Evolutionary conservation across 495 filamentous ascomycete species (phyloP), one percentile per base, ranked within the genome.

Genomic region (Poronia punctata): DNA sequence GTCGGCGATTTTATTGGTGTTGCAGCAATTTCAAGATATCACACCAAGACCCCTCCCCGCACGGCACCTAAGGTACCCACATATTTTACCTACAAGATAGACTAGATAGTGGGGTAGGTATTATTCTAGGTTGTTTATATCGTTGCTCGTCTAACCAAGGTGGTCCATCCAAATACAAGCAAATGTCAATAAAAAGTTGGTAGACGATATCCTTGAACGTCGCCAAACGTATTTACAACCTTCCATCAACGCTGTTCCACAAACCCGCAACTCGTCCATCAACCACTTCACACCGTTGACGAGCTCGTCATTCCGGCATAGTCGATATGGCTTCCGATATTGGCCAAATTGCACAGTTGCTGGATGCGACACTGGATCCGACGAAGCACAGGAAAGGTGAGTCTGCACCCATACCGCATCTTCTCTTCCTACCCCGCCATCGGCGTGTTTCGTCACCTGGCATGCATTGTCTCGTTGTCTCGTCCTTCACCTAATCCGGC

Each of bases 351-450:
- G 80, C 85, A 18, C 71, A 83, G 68, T 72, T 95, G 53, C 78
- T 99, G 27, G 72, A 93, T 53, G 83, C 83, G 30, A 95, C 86
- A 49, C 75, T 97, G 48, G 84, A 96, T 62, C 83, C 87, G 10
- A 65, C 68, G 37, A 79, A 88, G 55, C 84, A 88, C 57, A 92
- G 88, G 61, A 81, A 90, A 82, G 92, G 92, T 88, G 62, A 52
- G 72, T 29, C 17, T 36, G 25, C 40, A 28, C 22, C 45, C 23
- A 37, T 5, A 24, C 16, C 3, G 16, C 19, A 14, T 22, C 11
- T 15, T n/a, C n/a, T 20, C 18, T 14, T 17, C n/a, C 33, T 35
- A 44, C 41, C 41, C 25, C 41, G 33, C 24, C 33, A 36, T 32
- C 30, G 22, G 23, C 37, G n/a, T 35, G 22, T 34, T 31, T 16